These are phyloP conservation scores for Ramichloridium luteum DNA, from an alignment of 2,329 filamentous ascomycete species.

Conservation along the genomic window DNA sequence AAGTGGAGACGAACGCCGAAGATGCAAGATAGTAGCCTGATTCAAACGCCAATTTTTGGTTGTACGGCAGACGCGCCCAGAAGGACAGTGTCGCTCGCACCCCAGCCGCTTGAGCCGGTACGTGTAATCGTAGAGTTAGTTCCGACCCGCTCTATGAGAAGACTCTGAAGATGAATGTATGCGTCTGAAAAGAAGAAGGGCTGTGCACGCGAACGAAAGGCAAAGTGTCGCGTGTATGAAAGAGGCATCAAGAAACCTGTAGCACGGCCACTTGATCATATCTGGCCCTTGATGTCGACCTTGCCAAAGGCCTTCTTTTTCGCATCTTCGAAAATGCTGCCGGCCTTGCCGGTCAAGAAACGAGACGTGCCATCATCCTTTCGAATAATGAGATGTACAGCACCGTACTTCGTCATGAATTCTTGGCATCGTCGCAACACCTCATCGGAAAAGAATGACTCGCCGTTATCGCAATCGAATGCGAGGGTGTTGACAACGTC, in stretches of 20 bases:
- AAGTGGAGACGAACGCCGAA: too few species aligned
- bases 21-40: too few species aligned
- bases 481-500: constrained; percentile 93
- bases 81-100: too few species aligned
- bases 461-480: constrained; percentile 80
- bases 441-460: constrained; percentile 15
- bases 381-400: constrained; percentile 64
- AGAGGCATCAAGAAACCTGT: constrained; percentile 20
- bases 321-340: constrained; percentile 59
- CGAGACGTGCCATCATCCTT: constrained; percentile 55
- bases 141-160: too few species aligned
- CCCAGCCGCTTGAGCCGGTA: too few species aligned
- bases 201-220: too few species aligned
- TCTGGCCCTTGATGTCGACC: constrained; percentile 96
- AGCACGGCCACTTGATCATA: constrained; percentile 48
- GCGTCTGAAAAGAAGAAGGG: too few species aligned
- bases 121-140: too few species aligned
- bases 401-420: constrained; percentile 74
- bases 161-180: too few species aligned
- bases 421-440: constrained; percentile 50
- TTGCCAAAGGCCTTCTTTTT: constrained; percentile 64
- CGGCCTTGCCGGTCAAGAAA: constrained; percentile 63
- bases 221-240: background rate
- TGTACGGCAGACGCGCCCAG: too few species aligned
- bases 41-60: too few species aligned